A percentile compares a stretch with the other conserved stretches of the same genome.
These are phyloP conservation scores for Conoideocrella luteorostrata DNA, from an alignment of 2,329 filamentous ascomycete species.

Conservation along the genomic window DNA sequence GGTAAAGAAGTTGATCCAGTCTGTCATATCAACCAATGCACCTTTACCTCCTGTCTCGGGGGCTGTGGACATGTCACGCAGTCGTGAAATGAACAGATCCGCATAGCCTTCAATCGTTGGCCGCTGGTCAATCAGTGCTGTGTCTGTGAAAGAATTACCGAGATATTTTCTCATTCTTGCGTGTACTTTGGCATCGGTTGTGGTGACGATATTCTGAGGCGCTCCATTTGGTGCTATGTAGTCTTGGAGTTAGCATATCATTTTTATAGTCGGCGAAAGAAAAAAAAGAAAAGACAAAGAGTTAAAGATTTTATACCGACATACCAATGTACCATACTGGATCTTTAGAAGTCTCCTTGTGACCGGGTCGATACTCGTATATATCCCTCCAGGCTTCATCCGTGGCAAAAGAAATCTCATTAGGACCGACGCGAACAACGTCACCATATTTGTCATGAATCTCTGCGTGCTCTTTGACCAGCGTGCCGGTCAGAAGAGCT, in stretches of 20 bases:
- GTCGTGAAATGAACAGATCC: background rate
- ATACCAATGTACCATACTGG: background rate
- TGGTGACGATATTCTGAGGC: background rate
- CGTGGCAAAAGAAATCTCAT: background rate
- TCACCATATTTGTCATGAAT: background rate
- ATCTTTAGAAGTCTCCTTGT: background rate
- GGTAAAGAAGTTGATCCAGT: slow-evolving; percentile 20
- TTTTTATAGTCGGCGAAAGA: no score
- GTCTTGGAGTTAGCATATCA: background rate
- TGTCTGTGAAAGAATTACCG: background rate
- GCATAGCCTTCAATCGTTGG: background rate
- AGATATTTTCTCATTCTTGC: background rate
- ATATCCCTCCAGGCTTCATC: background rate
- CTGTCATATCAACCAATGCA: slow-evolving; percentile 11
- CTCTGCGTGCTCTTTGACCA: background rate
- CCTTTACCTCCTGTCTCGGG: background rate
- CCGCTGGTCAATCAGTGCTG: background rate
- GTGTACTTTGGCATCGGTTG: background rate
- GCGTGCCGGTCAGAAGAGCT: background rate
- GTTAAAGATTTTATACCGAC: no score
- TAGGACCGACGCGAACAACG: background rate
- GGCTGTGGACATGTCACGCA: background rate
- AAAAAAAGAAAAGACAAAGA: no score
- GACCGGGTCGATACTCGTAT: background rate
- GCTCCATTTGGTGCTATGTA: background rate